A percentile compares a stretch with the other conserved stretches of the same genome.
Evolutionary conservation across 2,329 filamentous ascomycete species (phyloP).

Genomic region (Aspergillus chevalieri): DNA sequence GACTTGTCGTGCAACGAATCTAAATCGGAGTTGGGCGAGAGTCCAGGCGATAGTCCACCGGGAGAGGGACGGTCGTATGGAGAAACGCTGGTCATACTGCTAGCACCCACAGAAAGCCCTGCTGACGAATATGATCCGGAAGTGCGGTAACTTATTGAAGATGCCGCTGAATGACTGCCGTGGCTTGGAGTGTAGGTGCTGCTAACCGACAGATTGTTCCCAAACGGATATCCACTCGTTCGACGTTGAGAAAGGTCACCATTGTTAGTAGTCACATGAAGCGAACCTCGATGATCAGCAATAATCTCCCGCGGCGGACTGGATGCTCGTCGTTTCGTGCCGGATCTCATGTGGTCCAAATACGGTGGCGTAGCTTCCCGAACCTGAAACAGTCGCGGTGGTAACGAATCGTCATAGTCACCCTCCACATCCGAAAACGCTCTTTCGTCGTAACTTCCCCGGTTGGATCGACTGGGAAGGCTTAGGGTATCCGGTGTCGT

Average conservation of each 20-base stretch:
- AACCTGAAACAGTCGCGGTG: constrained; percentile 31
- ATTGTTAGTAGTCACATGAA: constrained; percentile 35
- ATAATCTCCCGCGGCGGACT: constrained; percentile 54
- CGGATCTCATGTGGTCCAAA: constrained; percentile 41
- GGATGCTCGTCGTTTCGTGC: constrained; percentile 59
- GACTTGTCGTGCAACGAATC: constrained; percentile 50
- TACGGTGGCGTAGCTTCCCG: constrained; percentile 35
- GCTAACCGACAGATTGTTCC: constrained; percentile 49
- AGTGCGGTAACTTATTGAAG: constrained; percentile 55
- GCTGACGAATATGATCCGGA: constrained; percentile 58
- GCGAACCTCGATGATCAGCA: constrained; percentile 27
- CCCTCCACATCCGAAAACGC: constrained; percentile 47
- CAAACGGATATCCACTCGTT: constrained; percentile 49
- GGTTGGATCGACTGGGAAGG: constrained; percentile 47
- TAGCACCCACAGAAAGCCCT: constrained; percentile 53
- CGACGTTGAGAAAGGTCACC: constrained; percentile 52
- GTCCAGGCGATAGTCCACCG: constrained; percentile 48
- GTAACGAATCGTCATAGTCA: constrained; percentile 35
- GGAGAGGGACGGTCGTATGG: constrained; percentile 56
- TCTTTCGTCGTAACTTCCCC: constrained; percentile 58
- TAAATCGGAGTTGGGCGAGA: constrained; percentile 46
- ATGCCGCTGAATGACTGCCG: constrained; percentile 60
- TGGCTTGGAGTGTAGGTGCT: constrained; percentile 52
- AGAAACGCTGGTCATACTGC: constrained; percentile 60
- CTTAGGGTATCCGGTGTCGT: constrained; percentile 46